Percentiles rank a stretch among this genome's conserved stretches.
Conservation (phyloP, 306 rosid species). For the Sicyos edulis region DNA sequence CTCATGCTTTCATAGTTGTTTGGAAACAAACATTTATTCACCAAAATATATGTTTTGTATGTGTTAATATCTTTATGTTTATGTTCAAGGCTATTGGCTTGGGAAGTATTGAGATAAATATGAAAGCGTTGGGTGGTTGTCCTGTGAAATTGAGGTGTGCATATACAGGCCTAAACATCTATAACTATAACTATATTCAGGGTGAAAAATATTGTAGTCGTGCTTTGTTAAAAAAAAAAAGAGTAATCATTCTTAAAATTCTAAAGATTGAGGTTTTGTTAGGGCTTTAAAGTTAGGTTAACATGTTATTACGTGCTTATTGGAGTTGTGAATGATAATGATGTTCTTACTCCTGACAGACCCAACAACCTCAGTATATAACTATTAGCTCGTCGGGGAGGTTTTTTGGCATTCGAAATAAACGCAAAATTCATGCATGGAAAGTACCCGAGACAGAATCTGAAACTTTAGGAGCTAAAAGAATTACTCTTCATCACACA, state of each 20-base stretch:
- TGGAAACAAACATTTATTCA: not conserved
- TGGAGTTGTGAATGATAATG: conserved; percentile 13
- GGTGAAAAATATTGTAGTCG: not conserved
- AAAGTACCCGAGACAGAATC: conserved; percentile 45
- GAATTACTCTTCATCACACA: conserved; percentile 75
- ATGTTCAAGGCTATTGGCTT: not conserved
- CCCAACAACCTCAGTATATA: conserved; percentile 48
- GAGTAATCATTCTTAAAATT: not conserved
- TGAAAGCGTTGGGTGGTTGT: not conserved
- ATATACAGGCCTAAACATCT: not conserved
- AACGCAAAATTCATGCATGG: conserved; percentile 74
- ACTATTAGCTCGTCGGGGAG: conserved; percentile 59
- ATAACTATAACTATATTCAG: not conserved
- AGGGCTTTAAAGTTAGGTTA: not conserved
- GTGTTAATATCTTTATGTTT: not conserved
- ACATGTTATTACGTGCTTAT: not conserved
- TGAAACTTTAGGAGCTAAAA: conserved; percentile 36
- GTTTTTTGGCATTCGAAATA: conserved; percentile 56
- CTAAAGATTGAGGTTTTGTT: not conserved
- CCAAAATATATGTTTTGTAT: not conserved
- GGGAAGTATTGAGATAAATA: not conserved
- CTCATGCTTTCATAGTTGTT: not conserved
- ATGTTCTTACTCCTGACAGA: conserved; percentile 44
- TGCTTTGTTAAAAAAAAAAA: not conserved
- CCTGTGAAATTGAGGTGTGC: not conserved